Evolutionary conservation across 2,329 filamentous ascomycete genomes (phyloP), one percentile per base, ranked within the genome.

Genomic region (Helicocarpus griseus): DNA sequence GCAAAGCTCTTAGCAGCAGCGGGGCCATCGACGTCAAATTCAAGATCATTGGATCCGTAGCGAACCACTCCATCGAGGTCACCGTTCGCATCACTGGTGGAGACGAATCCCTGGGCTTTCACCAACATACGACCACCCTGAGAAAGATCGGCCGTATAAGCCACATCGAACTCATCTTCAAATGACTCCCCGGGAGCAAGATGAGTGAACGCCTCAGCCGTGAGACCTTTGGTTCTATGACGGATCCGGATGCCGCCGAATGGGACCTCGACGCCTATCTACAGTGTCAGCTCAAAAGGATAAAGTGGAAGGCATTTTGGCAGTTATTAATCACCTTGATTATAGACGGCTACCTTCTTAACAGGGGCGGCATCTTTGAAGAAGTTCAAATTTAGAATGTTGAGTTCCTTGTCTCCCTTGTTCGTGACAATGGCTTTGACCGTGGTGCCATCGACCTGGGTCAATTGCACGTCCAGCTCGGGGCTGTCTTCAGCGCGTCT

Each of bases 41-140:
- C 73, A 45, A 86, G 65, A 14, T 73, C 71, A 68, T 86, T 85
- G 61, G 78, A 81, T 49, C 73, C 68, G 68, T 77, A 86, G 9
- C 74, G 64, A 2, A 85, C 63, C 41, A 73, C 75, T 46, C 78
- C 80, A 8, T 75, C 65, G 33, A 86, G 73, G 38, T 73, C 80
- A 19, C 72, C 74, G 59, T 74, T 70, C 40, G 69, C 69, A 21
- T 73, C 70, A 28, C 81, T 78, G 51, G 76, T 77, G 7, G 79
- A 76, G 40, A 86, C 72, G 9, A 73, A 71, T 5, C 83, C 83
- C 4, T 69, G 67, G 4, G 80, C 73, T 50, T 75, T 71, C 46
- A 87, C 65, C 50, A 76, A 75, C 61, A 81, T 81, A 48, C 70
- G 68, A 53, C 81, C 82, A 33, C 72, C 71, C n/a, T 62, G 56